Base-by-base conservation (phyloP, 768 basidiomycete species). In the Suillus subaureus region DNA sequence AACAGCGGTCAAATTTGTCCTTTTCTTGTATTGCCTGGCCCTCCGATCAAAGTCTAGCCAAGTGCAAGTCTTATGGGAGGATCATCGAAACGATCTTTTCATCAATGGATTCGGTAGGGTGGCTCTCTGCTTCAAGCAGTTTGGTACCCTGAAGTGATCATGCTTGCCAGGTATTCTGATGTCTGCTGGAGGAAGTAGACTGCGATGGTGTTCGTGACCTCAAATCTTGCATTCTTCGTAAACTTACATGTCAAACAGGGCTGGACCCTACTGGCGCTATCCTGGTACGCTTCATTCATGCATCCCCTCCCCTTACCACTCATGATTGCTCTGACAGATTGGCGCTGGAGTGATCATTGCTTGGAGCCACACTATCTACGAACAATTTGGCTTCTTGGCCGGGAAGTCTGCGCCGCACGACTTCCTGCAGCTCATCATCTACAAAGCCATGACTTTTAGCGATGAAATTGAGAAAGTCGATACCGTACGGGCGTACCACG, bases 21-120 rank as follows among this genome's bases (percentile, higher is more conserved):
- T 99, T 51, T 99, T 99, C 79, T 43, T 95, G 5, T 97, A 95
- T 78, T 96, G 96, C 76, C 87, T 81, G 71, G 84, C 92, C 4
- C 83, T 97, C 54, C 88, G 93, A 35, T 84, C 83, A 39, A 87
- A 86, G 68, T 95, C 92, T 7, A 96, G 93, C 71, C 97, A 99
- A 78, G 97, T 99, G 3, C 86, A 87, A 55, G 87, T 97, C n/a
- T 84, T 97, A 35, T 98, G 94, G 95, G 93, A 97, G 76, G 97
- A 99, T 73, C 96, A 98, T 69, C 83, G 96, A 69, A 98, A 96
- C 71, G 97, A 97, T 72, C 74, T 95, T n/a, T 92, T 87, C 74
- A 88, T 94, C 74, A 95, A 95, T 71, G 80, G 84, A 31, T 91
- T 92, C 67, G 90, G 90, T 90, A 67, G 40, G 82, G 63, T 4